Conservation (phyloP, 2,329 filamentous ascomycete species). For the Arachnopeziza araneosa region DNA sequence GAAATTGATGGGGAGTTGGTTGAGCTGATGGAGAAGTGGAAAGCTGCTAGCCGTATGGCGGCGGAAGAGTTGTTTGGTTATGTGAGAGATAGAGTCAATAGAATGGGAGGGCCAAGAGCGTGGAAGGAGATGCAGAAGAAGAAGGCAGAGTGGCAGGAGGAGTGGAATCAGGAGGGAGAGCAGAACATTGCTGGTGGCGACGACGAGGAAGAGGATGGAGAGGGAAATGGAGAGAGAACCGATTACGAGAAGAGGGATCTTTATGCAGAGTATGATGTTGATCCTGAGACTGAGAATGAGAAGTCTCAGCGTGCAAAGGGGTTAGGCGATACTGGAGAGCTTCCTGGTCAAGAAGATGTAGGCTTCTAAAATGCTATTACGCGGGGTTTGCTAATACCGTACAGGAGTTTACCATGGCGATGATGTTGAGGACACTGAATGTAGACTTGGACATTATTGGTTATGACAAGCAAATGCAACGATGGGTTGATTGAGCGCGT, state of each 20-base stretch:
- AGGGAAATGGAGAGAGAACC: conserved; percentile 21
- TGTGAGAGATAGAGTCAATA: conserved; percentile 53
- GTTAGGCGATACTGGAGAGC: conserved; percentile 30
- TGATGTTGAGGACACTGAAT: conserved; percentile 62
- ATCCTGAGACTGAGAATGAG: conserved; percentile 32
- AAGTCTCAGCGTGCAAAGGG: conserved; percentile 29
- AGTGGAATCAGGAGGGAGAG: conserved; percentile 34
- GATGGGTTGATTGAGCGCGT: conserved; percentile 47
- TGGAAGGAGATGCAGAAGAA: conserved; percentile 47
- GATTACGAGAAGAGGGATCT: conserved; percentile 31
- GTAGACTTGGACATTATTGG: conserved; percentile 59
- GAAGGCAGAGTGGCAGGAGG: conserved; percentile 35
- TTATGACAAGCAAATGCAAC: conserved; percentile 50
- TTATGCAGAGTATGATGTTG: conserved; percentile 29
- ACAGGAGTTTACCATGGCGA: conserved; percentile 62
- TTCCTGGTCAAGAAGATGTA: conserved; percentile 36
- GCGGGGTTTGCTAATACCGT: conserved; percentile 8
- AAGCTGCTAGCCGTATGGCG: conserved; percentile 50
- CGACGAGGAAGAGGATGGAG: conserved; percentile 31
- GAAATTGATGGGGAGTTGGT: conserved; percentile 53
- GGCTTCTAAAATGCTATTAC: conserved; percentile 27
- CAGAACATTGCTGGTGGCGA: conserved; percentile 30
- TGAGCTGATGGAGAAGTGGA: conserved; percentile 55
- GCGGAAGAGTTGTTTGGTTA: conserved; percentile 62
- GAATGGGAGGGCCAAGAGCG: conserved; percentile 55